A percentile compares a stretch with the other conserved stretches of the same genome.
Conservation (phyloP, 371 early-diverging fungal species). For the Phascolomyces articulosus region DNA sequence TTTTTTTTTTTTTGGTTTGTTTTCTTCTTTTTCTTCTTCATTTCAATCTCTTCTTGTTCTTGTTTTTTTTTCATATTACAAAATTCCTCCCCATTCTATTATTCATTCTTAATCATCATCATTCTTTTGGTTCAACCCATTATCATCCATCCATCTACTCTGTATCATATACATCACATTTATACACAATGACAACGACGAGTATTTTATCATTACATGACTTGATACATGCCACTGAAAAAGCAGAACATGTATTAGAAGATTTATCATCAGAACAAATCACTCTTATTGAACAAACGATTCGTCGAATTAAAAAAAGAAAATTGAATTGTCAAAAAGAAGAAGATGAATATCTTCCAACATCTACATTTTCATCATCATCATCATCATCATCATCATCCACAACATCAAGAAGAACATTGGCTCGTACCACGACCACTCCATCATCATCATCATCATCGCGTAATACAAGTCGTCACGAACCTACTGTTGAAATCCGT, state of each 20-base stretch:
- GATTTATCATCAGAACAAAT: constrained; percentile 42
- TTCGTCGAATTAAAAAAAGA: constrained; percentile 42
- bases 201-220: constrained; percentile 24
- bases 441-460: too few relatives aligned
- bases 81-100: too few relatives aligned
- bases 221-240: constrained; percentile 35
- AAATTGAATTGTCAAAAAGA: constrained; percentile 32
- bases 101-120: too few relatives aligned
- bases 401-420: background rate
- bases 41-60: too few relatives aligned
- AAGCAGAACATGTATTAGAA: constrained; percentile 43
- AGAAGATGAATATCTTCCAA: constrained; percentile 3
- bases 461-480: constrained; percentile 24
- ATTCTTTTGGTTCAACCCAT: too few relatives aligned
- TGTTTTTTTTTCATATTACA: too few relatives aligned
- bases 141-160: too few relatives aligned
- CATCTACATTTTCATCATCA: background rate
- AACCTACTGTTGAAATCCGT: constrained; percentile 47
- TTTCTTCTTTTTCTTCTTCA: background rate
- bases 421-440: constrained; percentile 10
- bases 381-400: constrained; percentile 6
- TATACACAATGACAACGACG: too few relatives aligned
- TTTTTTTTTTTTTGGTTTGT: background rate
- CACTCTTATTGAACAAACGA: constrained; percentile 39
- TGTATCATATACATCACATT: background rate